Evolutionary conservation across 345 rosid genomes (phyloP), one percentile per base, ranked within the genome.

Genomic region (Turnera subulata): DNA sequence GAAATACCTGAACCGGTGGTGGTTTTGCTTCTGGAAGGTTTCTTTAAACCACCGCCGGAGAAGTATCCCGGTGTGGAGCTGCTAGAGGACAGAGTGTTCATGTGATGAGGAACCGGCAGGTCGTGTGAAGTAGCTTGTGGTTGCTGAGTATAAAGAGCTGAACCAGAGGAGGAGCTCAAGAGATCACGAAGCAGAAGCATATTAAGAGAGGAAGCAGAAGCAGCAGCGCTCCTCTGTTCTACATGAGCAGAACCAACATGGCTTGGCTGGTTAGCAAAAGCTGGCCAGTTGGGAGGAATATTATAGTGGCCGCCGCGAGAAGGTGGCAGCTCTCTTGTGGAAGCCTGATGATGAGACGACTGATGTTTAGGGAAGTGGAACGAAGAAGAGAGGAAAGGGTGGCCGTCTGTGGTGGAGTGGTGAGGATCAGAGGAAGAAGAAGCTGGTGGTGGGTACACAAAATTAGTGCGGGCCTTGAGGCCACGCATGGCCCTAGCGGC

Each of bases 401-500:
- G 20, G 19, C 7, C 0, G 7, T 62, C 52, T 6, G 68, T 22
- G 2, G 60, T 42, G 2, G 69, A 56, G 48, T 63, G 69, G n/a
- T 42, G 45, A 12, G 72, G 64, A 16, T 78, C 80, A 1, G 78
- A 52, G 22, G 75, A 13, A n/a, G n/a, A n/a, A 1, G 64, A 46
- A 3, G 0, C 19, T 26, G n/a, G 14, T 19, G 10, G 40, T 42
- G 96, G 85, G 67, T 93, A 89, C 6, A 76, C 74, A 46, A 93
- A 93, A 66, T 93, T 93, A 39, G 97, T 93, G 15, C 99, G 79
- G 33, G 99, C 99, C 70, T 89, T 89, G 50, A 77, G 48, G 8
- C 99, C 97, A 2, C 96, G 94, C 85, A 89, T 80, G 63, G 88
- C 76, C 40, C 94, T 85, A 57, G 99, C 99, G 0, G 99, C 99